phyloP scores from a whole-genome alignment of 2,329 filamentous ascomycete species.

The Ampelomyces quisqualis region DNA sequence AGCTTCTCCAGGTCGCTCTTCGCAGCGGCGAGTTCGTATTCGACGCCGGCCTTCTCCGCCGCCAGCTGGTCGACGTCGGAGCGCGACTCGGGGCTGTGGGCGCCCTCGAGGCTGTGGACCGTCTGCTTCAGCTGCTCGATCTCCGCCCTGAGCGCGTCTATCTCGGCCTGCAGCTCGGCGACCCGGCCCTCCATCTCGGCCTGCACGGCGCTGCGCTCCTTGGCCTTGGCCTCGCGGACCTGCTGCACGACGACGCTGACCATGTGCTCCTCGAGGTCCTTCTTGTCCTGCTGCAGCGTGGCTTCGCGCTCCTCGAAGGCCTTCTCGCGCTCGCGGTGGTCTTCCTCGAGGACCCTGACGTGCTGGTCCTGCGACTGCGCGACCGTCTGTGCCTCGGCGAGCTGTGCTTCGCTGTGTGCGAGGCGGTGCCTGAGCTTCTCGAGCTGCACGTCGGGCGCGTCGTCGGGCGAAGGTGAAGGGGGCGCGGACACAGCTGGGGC shows the following conservation, averaged over 20 bases:
- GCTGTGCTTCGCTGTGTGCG: conserved; percentile 30
- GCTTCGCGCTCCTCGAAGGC: conserved; percentile 35
- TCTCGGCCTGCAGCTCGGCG: conserved; percentile 29
- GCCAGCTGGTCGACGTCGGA: conserved; percentile 21
- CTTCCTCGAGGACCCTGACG: conserved; percentile 34
- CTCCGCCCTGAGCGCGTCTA: conserved; percentile 30
- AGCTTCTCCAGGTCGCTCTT: conserved; percentile 22
- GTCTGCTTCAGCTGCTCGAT: conserved; percentile 32
- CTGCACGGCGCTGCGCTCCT: conserved; percentile 40
- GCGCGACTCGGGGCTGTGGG: conserved; percentile 10
- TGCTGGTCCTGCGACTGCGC: conserved; percentile 32
- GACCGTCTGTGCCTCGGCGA: conserved; percentile 38
- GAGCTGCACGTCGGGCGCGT: conserved; percentile 33
- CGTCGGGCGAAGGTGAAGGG: conserved; percentile 31
- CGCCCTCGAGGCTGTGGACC: conserved; percentile 25
- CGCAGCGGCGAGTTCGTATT: conserved; percentile 20
- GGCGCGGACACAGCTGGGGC: conserved; percentile 20
- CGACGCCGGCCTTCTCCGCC: conserved; percentile 14
- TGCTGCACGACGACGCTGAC: conserved; percentile 46
- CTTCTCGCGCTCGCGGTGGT: conserved; percentile 36
- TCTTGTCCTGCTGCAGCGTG: conserved; percentile 40
- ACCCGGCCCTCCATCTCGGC: conserved; percentile 37
- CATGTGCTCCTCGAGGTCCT: conserved; percentile 46
- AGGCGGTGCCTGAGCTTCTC: conserved; percentile 39
- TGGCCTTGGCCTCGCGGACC: conserved; percentile 43